A percentile compares a stretch with the other conserved stretches of the same genome.
These are phyloP conservation scores for Cercophora sp. DNA, from an alignment of 495 filamentous ascomycete genomes.

Conservation along the genomic window DNA sequence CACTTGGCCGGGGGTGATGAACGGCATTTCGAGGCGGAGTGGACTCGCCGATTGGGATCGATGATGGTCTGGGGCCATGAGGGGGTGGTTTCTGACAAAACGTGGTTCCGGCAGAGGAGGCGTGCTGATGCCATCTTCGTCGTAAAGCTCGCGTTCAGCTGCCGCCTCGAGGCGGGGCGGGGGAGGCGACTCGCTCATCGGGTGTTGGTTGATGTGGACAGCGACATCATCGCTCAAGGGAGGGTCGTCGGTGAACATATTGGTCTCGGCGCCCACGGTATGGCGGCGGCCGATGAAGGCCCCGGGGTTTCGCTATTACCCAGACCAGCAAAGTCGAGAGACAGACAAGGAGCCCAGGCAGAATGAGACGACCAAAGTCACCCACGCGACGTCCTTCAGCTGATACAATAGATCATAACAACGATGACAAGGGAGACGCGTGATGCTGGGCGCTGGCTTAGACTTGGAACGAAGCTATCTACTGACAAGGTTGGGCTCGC, in stretches of 20 bases:
- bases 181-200: too few relatives aligned
- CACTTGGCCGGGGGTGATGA: constrained; percentile 39
- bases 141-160: too few relatives aligned
- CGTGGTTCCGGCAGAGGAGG: neutral
- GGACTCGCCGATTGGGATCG: too few relatives aligned
- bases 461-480: neutral
- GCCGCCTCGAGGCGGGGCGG: too few relatives aligned
- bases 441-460: neutral
- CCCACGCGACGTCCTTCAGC: neutral
- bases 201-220: neutral
- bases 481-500: constrained; percentile 6
- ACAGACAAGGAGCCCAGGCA: too few relatives aligned
- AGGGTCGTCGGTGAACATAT: neutral
- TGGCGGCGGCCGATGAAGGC: neutral
- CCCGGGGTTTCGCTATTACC: too few relatives aligned
- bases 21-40: constrained; percentile 35
- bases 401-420: neutral
- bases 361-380: neutral
- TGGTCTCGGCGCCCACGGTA: neutral
- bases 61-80: neutral
- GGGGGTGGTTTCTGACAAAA: neutral
- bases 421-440: neutral
- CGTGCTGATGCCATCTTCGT: neutral
- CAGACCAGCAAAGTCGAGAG: too few relatives aligned
- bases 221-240: neutral